These are phyloP conservation scores for Limonium bicolor DNA, from an alignment of 148 eudicot species.

Conservation along the genomic window DNA sequence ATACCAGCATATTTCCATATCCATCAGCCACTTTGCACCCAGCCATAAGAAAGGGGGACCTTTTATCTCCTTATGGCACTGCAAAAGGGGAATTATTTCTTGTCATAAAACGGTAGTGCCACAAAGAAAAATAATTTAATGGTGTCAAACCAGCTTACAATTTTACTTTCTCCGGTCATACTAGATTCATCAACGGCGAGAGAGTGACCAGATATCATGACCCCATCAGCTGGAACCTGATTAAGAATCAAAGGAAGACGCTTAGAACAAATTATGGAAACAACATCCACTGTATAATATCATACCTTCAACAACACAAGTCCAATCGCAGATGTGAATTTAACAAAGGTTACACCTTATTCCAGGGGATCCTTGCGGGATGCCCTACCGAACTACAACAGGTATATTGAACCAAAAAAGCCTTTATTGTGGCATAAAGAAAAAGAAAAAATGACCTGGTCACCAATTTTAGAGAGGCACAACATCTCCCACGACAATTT, in stretches of 20 bases:
- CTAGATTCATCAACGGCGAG: constrained; percentile 95
- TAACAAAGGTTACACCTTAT: no score
- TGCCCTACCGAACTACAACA: no score
- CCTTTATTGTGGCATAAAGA: neutral
- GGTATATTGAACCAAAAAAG: no score
- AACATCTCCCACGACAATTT: constrained; percentile 84
- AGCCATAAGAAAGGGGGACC: constrained; percentile 78
- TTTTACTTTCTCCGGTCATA: constrained; percentile 98
- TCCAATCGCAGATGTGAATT: no score
- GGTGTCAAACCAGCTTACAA: constrained; percentile 36
- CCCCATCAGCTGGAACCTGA: constrained; percentile 96
- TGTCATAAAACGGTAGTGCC: constrained; percentile 10
- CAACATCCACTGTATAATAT: no score
- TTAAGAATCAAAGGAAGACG: neutral
- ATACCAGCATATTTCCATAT: constrained; percentile 90
- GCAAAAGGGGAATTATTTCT: constrained; percentile 9
- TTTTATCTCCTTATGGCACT: constrained; percentile 68
- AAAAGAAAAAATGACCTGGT: constrained; percentile 47
- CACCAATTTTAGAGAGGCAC: constrained; percentile 83
- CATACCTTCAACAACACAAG: no score
- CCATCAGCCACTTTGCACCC: constrained; percentile 99
- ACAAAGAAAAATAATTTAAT: constrained; percentile 1
- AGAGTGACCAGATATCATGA: constrained; percentile 67
- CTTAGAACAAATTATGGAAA: no score
- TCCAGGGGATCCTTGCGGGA: no score